Base-by-base conservation (phyloP, 2,329 filamentous ascomycete genomes). In the Mollisiaceae sp. region DNA sequence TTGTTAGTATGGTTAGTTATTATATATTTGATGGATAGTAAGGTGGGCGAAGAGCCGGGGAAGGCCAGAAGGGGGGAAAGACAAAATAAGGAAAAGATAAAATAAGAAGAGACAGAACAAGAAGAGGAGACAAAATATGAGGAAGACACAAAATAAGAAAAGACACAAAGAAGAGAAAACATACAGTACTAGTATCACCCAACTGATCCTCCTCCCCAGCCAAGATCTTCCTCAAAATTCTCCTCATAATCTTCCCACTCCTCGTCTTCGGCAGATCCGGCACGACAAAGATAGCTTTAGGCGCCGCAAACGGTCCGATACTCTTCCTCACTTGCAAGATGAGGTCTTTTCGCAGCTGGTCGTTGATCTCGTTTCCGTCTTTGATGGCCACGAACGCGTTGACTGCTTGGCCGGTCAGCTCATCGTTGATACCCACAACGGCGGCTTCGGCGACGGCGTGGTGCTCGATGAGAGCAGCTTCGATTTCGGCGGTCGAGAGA, bases 171-270 rank as follows among this genome's bases (percentile, higher is more conserved):
- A n/a, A n/a, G 50, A 27, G 9, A 39, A 27, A 39, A 45, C 68
- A 67, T 67, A 96, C 92, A 71, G 95, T 98, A 22, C 91, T 92
- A 41, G 85, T 96, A 76, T 99, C 95, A 73, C 95, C 95, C 62
- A 99, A 84, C 80, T 97, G 94, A 78, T 99, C 95, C 81, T 97
- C 94, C 83, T 99, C 95, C 41, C 94, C 94, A 18, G 94, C 94
- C 72, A 99, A 81, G 76, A 99, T 97, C 92, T 99, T 99, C 75
- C 95, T 87, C 82, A 99, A 81, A 76, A 99, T 97, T 70, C 95
- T 89, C 69, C 95, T 88, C 95, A 99, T 99, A 76, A 99, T 99
- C 90, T 99, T 99, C 71, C 95, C 95, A 73, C 92, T 97, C 73
- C 95, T 87, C 43, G 95, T 99, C 89, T 99, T 98, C 75, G 95